Percentiles rank a stretch among this genome's conserved stretches.
Conservation (phyloP, 768 basidiomycete genomes). For the Auricularia sp. region DNA sequence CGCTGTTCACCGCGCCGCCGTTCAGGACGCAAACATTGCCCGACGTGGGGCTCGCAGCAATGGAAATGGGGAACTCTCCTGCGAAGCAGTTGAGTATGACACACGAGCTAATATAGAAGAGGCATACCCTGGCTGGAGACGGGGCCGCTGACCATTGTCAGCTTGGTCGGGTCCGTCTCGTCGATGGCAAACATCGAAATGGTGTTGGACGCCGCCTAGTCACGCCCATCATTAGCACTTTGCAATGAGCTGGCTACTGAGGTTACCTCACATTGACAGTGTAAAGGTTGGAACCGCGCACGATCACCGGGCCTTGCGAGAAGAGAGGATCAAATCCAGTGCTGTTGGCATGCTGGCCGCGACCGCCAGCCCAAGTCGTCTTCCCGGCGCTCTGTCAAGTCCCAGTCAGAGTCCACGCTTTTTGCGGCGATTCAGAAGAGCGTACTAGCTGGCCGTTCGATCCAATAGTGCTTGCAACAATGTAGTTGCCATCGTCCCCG, state of each 20-base stretch:
- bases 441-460: slow-evolving; percentile 24
- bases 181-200: slow-evolving; percentile 27
- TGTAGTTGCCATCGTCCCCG: slow-evolving; percentile 33
- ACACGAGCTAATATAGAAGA: not conserved
- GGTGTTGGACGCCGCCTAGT: slow-evolving; percentile 19
- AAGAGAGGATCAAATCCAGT: slow-evolving; percentile 31
- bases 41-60: slow-evolving; percentile 27
- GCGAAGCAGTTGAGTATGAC: not conserved
- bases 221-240: not conserved
- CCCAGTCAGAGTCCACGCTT: slow-evolving; percentile 7
- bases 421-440: not conserved
- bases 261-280: slow-evolving; percentile 22
- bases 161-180: slow-evolving; percentile 14
- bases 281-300: slow-evolving; percentile 23
- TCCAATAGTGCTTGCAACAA: slow-evolving; percentile 33
- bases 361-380: slow-evolving; percentile 24
- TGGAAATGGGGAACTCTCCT: slow-evolving; percentile 19
- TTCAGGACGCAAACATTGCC: slow-evolving; percentile 30
- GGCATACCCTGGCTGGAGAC: slow-evolving; percentile 3
- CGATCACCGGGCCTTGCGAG: slow-evolving; percentile 32
- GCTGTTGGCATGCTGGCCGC: not conserved
- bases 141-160: slow-evolving; percentile 14
- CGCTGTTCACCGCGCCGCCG: slow-evolving; percentile 34
- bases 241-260: not conserved
- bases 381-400: slow-evolving; percentile 14